Conservation (phyloP, 2,329 filamentous ascomycete genomes). For the Neonectria faginata region DNA sequence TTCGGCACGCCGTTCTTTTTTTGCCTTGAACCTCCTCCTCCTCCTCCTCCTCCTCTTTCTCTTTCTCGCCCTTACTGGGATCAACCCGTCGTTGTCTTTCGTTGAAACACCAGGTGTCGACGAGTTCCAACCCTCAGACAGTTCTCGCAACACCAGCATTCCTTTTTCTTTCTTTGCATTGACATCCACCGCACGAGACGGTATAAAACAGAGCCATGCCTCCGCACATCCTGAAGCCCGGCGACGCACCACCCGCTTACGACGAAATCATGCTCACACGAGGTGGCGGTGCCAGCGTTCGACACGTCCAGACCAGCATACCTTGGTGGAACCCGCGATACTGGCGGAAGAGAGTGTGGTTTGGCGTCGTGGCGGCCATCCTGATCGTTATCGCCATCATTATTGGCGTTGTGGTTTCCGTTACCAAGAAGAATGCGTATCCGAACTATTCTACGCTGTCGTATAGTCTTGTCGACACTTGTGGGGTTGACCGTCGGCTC, state of each 20-base stretch:
- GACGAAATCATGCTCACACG: slow-evolving; percentile 45
- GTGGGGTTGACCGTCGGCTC: slow-evolving; percentile 49
- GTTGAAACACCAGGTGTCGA: not conserved
- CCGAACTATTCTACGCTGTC: slow-evolving; percentile 61
- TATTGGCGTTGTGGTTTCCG: slow-evolving; percentile 58
- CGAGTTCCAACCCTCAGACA: not conserved
- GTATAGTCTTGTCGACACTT: slow-evolving; percentile 63
- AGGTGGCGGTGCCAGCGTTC: slow-evolving; percentile 34
- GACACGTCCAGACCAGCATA: slow-evolving; percentile 42
- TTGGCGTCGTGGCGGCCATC: slow-evolving; percentile 53
- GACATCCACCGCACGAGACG: not conserved
- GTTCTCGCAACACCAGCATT: not conserved
- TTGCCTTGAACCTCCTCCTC: not conserved
- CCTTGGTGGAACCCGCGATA: slow-evolving; percentile 61
- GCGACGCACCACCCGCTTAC: slow-evolving; percentile 43
- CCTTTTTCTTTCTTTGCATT: not conserved
- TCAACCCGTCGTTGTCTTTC: not conserved
- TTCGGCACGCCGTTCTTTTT: not conserved
- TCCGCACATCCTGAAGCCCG: slow-evolving; percentile 36
- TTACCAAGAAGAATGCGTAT: slow-evolving; percentile 56
- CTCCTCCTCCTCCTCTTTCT: too few relatives aligned
- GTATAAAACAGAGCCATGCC: slow-evolving; percentile 26
- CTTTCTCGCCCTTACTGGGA: not conserved
- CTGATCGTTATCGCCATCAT: slow-evolving; percentile 62
- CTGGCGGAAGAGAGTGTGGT: slow-evolving; percentile 67